A percentile compares a stretch with the other conserved stretches of the same genome.
phyloP scores from a whole-genome alignment of 139 green algal genomes.

The Haematococcus lacustris region DNA sequence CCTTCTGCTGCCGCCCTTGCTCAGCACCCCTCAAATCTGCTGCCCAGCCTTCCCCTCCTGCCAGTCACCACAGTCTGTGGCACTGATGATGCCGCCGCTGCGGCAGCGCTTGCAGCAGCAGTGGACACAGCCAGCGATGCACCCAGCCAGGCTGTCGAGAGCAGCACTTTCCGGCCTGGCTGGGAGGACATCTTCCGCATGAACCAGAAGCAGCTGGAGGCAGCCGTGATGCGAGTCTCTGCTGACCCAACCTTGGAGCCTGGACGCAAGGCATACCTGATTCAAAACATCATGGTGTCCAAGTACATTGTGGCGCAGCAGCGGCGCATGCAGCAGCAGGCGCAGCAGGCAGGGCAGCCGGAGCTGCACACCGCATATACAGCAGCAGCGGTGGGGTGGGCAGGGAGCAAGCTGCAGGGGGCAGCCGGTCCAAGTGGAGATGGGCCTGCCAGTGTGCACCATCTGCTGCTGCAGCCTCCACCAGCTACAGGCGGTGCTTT shows the following conservation, averaged over 20 bases:
- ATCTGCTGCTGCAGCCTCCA: neutral
- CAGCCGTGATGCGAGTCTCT: conserved; percentile 52
- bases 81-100: neutral
- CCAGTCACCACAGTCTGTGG: neutral
- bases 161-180: conserved; percentile 65
- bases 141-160: conserved; percentile 16
- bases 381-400: neutral
- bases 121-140: neutral
- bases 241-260: conserved; percentile 80
- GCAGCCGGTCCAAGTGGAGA: neutral
- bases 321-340: conserved; percentile 28
- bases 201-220: conserved; percentile 97
- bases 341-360: too few relatives aligned
- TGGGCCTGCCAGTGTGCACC: neutral
- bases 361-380: too few relatives aligned
- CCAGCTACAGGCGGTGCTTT: conserved; percentile 5
- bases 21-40: too few relatives aligned
- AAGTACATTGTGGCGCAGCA: conserved; percentile 62
- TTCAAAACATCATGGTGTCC: conserved; percentile 93
- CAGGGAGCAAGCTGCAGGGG: neutral
- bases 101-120: neutral
- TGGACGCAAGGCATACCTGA: conserved; percentile 90
- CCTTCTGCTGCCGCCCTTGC: neutral
- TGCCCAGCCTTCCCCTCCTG: too few relatives aligned
- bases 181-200: conserved; percentile 98